These are phyloP conservation scores for Suhomyces yuchorum DNA, from an alignment of 1,139 yeast genomes.

Conservation along the genomic window DNA sequence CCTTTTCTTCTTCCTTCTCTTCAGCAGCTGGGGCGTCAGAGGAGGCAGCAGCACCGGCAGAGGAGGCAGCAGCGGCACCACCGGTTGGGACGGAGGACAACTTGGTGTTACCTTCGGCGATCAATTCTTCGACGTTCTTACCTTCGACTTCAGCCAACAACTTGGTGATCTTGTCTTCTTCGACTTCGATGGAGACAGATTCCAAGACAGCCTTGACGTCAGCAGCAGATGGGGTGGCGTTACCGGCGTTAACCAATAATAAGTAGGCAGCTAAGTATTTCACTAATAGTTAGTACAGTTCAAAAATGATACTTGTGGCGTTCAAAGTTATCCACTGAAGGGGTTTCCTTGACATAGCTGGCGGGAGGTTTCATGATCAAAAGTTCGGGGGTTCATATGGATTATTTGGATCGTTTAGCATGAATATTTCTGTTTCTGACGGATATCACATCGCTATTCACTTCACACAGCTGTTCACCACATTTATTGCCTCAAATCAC, in stretches of 20 bases:
- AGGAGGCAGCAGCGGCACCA: constrained; percentile 85
- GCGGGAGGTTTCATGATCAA: not conserved
- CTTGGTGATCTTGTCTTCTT: constrained; percentile 81
- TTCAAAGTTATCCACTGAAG: too few species aligned
- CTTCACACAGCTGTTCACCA: not conserved
- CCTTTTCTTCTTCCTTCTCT: constrained; percentile 64
- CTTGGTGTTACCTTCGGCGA: constrained; percentile 94
- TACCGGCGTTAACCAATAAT: constrained; percentile 69
- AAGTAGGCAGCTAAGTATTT: constrained; percentile 73
- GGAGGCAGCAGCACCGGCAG: constrained; percentile 68
- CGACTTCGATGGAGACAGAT: constrained; percentile 95
- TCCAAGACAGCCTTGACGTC: constrained; percentile 88
- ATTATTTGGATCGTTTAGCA: not conserved
- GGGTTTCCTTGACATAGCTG: not conserved
- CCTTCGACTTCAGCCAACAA: constrained; percentile 93
- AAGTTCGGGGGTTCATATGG: not conserved
- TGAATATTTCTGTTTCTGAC: not conserved
- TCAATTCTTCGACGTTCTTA: constrained; percentile 87
- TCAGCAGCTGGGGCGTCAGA: constrained; percentile 72
- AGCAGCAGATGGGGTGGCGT: constrained; percentile 83
- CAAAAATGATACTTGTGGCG: not conserved
- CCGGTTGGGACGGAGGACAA: constrained; percentile 97
- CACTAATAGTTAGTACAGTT: constrained; percentile 33
- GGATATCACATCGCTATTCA: not conserved
- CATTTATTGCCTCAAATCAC: constrained; percentile 3